Conservation (phyloP, 805 yeast genomes). For the Zygoascus ofunaensis region DNA sequence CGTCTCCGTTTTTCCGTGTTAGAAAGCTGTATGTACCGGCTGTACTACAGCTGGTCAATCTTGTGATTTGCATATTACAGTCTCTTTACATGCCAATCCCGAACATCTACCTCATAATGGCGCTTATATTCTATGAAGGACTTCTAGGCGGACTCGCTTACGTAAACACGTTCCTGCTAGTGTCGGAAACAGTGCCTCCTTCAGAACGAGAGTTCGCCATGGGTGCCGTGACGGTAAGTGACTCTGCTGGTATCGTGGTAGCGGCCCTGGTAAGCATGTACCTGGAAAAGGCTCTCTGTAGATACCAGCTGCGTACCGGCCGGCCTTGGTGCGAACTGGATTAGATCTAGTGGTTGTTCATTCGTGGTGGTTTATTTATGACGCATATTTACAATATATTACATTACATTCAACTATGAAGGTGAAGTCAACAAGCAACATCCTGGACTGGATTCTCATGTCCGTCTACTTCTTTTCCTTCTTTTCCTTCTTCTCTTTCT, state of each 20-base stretch:
- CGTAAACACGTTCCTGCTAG: slow-evolving; percentile 77
- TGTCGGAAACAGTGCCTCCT: slow-evolving; percentile 47
- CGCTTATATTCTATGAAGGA: slow-evolving; percentile 71
- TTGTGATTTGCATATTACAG: slow-evolving; percentile 51
- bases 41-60: slow-evolving; percentile 55
- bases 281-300: slow-evolving; percentile 67
- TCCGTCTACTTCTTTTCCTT: slow-evolving; percentile 11
- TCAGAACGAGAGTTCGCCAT: slow-evolving; percentile 64
- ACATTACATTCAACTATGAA: not conserved
- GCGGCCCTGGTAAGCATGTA: slow-evolving; percentile 72
- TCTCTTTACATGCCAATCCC: slow-evolving; percentile 51
- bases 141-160: slow-evolving; percentile 85
- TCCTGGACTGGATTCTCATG: not conserved
- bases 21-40: slow-evolving; percentile 53
- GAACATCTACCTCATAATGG: slow-evolving; percentile 51
- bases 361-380: no score
- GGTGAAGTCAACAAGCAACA: not conserved
- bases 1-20: slow-evolving; percentile 57
- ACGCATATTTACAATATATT: no score
- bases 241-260: slow-evolving; percentile 71
- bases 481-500: slow-evolving; percentile 15
- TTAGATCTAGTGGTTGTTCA: no score
- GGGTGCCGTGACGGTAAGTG: slow-evolving; percentile 79
- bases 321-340: slow-evolving; percentile 66
- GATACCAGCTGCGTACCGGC: slow-evolving; percentile 59